Conservation (phyloP, 176 grass and related monocot species). For the Echinochloa phyllopogon region DNA sequence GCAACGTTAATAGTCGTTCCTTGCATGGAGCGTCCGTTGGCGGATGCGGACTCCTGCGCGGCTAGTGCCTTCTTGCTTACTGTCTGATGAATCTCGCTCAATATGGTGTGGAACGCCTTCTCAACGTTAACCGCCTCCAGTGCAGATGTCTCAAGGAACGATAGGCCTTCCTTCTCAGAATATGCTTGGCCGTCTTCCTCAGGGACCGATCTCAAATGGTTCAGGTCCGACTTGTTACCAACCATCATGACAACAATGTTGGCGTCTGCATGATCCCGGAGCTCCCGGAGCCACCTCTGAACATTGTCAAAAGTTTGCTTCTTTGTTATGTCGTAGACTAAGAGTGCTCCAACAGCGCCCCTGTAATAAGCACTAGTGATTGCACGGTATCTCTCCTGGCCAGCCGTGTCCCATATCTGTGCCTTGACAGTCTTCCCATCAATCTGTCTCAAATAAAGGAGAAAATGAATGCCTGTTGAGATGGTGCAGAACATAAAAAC, state of each 20-base stretch:
- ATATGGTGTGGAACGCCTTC: slow-evolving; percentile 63
- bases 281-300: slow-evolving; percentile 70
- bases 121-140: slow-evolving; percentile 64
- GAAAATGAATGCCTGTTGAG: slow-evolving; percentile 9
- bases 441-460: slow-evolving; percentile 47
- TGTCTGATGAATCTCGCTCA: slow-evolving; percentile 69
- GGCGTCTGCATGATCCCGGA: slow-evolving; percentile 65
- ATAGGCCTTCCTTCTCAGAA: slow-evolving; percentile 59
- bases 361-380: slow-evolving; percentile 80
- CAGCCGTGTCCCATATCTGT: slow-evolving; percentile 76
- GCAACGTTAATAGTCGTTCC: slow-evolving; percentile 57
- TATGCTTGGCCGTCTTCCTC: slow-evolving; percentile 58
- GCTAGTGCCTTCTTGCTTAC: slow-evolving; percentile 73
- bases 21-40: slow-evolving; percentile 40
- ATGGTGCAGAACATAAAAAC: neutral
- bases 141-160: slow-evolving; percentile 73
- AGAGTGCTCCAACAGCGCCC: slow-evolving; percentile 60
- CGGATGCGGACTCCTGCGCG: slow-evolving; percentile 49
- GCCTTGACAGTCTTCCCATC: slow-evolving; percentile 70
- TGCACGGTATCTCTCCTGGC: slow-evolving; percentile 76
- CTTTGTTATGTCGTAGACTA: slow-evolving; percentile 73
- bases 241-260: slow-evolving; percentile 71
- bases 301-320: slow-evolving; percentile 65
- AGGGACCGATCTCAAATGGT: slow-evolving; percentile 56
- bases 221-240: slow-evolving; percentile 66